A percentile compares a stretch with the other conserved stretches of the same genome.
Conservation (phyloP, 352 stramenopile genomes). For the Elongisporangium undulatum region DNA sequence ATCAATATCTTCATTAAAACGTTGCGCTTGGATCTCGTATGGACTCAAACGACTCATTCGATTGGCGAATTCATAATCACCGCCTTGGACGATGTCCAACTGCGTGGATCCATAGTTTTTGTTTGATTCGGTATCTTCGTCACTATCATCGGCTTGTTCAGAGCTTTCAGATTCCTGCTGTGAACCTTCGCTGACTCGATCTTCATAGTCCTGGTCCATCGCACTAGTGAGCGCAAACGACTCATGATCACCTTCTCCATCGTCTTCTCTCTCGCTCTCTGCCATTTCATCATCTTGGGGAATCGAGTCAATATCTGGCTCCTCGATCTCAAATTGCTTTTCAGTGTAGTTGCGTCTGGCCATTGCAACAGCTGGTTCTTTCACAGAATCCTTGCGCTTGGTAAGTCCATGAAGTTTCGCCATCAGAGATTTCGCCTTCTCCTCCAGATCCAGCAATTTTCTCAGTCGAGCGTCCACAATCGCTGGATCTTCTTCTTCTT, state of each 20-base stretch:
- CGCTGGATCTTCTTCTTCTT: neutral
- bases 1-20: neutral
- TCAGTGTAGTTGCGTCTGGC: slow-evolving; percentile 15
- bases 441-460: neutral
- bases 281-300: neutral
- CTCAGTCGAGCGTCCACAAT: neutral
- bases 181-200: neutral
- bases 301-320: neutral
- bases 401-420: slow-evolving; percentile 22
- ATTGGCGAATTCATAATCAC: neutral
- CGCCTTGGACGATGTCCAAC: neutral
- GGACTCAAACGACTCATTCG: neutral
- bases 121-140: neutral
- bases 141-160: neutral
- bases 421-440: slow-evolving; percentile 5
- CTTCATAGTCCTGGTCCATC: neutral
- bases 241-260: neutral
- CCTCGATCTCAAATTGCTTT: neutral
- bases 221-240: neutral
- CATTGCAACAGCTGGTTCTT: slow-evolving; percentile 2
- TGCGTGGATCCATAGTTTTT: neutral
- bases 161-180: neutral
- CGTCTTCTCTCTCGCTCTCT: neutral
- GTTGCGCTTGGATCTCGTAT: neutral
- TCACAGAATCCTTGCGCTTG: slow-evolving; percentile 15